A percentile compares a stretch with the other conserved stretches of the same genome.
Conservation (phyloP, 768 basidiomycete genomes). For the Clavaria fumosa region DNA sequence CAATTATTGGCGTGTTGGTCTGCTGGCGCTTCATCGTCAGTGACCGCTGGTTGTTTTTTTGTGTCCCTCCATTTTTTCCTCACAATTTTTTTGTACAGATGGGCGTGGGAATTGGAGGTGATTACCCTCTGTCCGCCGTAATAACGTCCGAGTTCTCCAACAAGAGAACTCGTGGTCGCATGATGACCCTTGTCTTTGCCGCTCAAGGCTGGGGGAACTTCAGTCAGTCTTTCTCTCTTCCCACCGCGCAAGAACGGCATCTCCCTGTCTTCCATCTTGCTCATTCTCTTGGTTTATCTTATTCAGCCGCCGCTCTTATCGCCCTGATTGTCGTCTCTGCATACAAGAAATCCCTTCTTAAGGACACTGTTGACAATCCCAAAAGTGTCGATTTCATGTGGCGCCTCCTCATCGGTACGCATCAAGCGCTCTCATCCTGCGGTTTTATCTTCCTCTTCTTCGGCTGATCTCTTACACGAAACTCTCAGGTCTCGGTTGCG, state of each 20-base stretch:
- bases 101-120: slow-evolving; percentile 79
- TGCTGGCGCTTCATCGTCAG: slow-evolving; percentile 68
- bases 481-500: slow-evolving; percentile 64
- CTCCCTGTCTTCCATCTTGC: neutral
- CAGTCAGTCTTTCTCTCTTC: slow-evolving; percentile 22
- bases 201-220: slow-evolving; percentile 83
- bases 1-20: slow-evolving; percentile 61
- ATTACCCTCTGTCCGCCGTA: slow-evolving; percentile 74
- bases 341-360: slow-evolving; percentile 44
- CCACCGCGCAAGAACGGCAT: neutral
- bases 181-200: slow-evolving; percentile 85
- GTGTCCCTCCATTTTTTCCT: neutral
- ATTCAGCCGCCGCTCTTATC: slow-evolving; percentile 49
- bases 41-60: too few species aligned
- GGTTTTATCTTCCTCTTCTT: too few species aligned
- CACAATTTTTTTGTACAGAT: slow-evolving; percentile 22
- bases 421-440: too few species aligned
- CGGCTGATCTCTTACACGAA: too few species aligned
- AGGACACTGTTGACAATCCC: slow-evolving; percentile 23
- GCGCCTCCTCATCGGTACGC: slow-evolving; percentile 86
- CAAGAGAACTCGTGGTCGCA: slow-evolving; percentile 58
- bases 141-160: slow-evolving; percentile 85
- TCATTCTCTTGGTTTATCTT: slow-evolving; percentile 1
- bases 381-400: slow-evolving; percentile 59
- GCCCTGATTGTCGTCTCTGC: slow-evolving; percentile 47